Conservation (phyloP, 208 protist genomes). For the Lotmaria passim region DNA sequence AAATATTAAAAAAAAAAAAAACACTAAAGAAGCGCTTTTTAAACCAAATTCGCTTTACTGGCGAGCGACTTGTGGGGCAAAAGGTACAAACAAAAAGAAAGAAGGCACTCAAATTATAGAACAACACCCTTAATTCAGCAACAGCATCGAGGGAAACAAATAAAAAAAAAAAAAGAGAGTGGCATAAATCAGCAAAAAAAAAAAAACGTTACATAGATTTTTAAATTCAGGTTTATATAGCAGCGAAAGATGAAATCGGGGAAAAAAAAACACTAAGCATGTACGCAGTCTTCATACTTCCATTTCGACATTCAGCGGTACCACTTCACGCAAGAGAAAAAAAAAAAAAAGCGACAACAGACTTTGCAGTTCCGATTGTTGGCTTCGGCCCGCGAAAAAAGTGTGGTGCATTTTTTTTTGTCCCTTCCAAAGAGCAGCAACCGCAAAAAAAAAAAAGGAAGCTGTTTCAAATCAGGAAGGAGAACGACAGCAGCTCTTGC, state of each 20-base stretch:
- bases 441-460: background rate
- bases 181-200: conserved; percentile 9
- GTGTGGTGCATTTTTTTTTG: too few relatives aligned
- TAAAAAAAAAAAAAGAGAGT: conserved; percentile 3
- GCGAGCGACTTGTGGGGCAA: too few relatives aligned
- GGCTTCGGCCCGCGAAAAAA: too few relatives aligned
- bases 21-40: too few relatives aligned
- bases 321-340: background rate
- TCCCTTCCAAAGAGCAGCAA: background rate
- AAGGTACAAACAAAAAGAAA: too few relatives aligned
- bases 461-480: conserved; percentile 49
- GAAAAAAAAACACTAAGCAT: background rate
- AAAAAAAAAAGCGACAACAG: background rate
- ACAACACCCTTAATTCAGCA: conserved; percentile 1
- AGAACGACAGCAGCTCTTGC: conserved; percentile 56
- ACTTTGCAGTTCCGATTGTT: too few relatives aligned
- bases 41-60: too few relatives aligned
- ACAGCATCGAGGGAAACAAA: background rate
- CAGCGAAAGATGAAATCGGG: conserved; percentile 18
- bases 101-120: background rate
- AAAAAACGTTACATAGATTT: background rate
- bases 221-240: background rate
- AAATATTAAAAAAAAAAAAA: too few relatives aligned
- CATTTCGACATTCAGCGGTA: background rate
- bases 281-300: background rate